Conservation (phyloP, 2,329 filamentous ascomycete species). For the Epichloe festucae region DNA sequence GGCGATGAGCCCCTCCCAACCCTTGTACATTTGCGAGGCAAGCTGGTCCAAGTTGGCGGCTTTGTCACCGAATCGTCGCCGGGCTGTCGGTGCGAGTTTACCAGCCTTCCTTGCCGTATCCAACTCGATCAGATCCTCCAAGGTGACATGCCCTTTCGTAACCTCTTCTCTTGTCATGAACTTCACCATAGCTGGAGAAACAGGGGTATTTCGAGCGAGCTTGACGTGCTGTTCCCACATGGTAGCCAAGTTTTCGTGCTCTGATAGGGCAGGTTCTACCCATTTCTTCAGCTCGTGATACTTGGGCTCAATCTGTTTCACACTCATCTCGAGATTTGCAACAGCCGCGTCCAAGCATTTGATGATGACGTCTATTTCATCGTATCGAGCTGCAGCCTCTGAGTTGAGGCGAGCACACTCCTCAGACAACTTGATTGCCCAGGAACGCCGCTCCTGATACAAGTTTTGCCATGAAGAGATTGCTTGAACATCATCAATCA, state of each 20-base stretch:
- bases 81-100: conserved; percentile 44
- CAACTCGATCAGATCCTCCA: conserved; percentile 65
- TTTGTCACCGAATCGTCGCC: conserved; percentile 46
- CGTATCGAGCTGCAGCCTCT: conserved; percentile 50
- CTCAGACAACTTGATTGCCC: conserved; percentile 60
- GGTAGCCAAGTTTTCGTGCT: conserved; percentile 50
- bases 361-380: conserved; percentile 63
- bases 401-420: conserved; percentile 55
- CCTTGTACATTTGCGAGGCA: conserved; percentile 45
- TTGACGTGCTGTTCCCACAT: conserved; percentile 58
- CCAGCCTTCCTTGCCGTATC: conserved; percentile 62
- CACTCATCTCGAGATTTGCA: conserved; percentile 66
- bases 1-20: conserved; percentile 47
- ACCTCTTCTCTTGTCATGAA: conserved; percentile 44
- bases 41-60: conserved; percentile 48
- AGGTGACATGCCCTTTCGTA: conserved; percentile 38
- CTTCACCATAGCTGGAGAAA: conserved; percentile 51
- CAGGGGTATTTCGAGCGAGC: conserved; percentile 49
- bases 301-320: conserved; percentile 59
- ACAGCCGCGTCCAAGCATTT: conserved; percentile 74
- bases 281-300: conserved; percentile 58
- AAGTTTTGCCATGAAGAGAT: conserved; percentile 80
- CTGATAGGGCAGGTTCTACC: conserved; percentile 52
- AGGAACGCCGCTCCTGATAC: conserved; percentile 67
- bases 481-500: conserved; percentile 65